These are phyloP conservation scores for Colletotrichum cereale DNA, from an alignment of 2,329 filamentous ascomycete species.

Conservation along the genomic window DNA sequence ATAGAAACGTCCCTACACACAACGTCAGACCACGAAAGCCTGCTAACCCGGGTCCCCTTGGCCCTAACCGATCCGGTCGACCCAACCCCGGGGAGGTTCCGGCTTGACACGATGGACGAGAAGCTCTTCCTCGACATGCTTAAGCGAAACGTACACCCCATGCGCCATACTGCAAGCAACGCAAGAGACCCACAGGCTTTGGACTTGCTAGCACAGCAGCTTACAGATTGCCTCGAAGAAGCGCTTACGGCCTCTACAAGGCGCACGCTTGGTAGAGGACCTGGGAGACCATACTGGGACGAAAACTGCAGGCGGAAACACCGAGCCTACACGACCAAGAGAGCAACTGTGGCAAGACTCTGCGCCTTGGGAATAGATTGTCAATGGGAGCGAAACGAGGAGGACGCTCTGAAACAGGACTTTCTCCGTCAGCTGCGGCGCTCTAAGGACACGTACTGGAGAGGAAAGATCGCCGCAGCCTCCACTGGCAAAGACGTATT, in stretches of 20 bases:
- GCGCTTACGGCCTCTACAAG: constrained; percentile 3
- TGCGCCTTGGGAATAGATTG: neutral
- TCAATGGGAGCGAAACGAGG: neutral
- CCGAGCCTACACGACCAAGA: neutral
- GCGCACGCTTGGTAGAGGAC: neutral
- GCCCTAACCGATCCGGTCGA: neutral
- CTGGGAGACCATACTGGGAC: neutral
- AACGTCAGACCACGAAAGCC: constrained; percentile 3
- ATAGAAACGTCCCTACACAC: constrained; percentile 8
- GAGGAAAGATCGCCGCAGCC: neutral
- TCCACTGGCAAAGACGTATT: neutral
- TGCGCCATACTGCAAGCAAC: neutral
- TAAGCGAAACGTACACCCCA: neutral
- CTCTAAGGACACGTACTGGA: neutral
- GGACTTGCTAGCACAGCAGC: neutral
- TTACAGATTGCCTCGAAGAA: neutral
- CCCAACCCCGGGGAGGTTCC: constrained; percentile 3
- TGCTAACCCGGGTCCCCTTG: constrained; percentile 18
- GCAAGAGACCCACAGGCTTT: neutral
- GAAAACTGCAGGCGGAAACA: neutral
- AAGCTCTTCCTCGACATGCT: neutral
- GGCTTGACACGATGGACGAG: constrained; percentile 1
- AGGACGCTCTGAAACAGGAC: neutral
- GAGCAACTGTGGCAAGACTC: neutral
- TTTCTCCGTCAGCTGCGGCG: neutral